Evolutionary conservation across 148 eudicot genomes (phyloP).

Genomic region (Mesembryanthemum crystallinum): DNA sequence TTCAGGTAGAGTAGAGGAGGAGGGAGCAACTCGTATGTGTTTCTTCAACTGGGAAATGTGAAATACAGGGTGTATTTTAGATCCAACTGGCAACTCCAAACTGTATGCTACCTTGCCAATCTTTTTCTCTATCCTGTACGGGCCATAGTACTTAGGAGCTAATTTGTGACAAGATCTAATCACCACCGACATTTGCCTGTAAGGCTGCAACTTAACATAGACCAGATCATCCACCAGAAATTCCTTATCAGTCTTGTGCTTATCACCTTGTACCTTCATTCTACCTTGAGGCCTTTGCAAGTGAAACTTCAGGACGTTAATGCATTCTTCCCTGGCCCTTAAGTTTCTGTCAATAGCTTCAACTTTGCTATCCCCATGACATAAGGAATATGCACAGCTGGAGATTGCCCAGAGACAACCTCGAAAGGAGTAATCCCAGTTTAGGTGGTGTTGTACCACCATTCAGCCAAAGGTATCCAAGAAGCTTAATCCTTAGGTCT

Average conservation of each 20-base stretch:
- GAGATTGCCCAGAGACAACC: too few relatives aligned
- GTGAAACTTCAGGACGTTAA: neutral
- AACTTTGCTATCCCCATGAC: neutral
- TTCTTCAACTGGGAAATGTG: neutral
- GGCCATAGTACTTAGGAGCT: too few relatives aligned
- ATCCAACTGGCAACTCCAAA: neutral
- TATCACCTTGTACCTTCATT: neutral
- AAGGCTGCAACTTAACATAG: neutral
- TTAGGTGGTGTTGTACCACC: neutral
- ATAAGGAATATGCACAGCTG: neutral
- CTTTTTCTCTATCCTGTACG: neutral
- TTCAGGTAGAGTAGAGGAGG: neutral
- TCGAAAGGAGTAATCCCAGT: too few relatives aligned
- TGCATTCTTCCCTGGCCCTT: neutral
- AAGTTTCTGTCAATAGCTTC: neutral
- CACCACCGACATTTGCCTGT: too few relatives aligned
- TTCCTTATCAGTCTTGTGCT: neutral
- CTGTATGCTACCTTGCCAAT: neutral
- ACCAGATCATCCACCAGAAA: neutral
- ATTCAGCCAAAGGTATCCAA: conserved; percentile 1
- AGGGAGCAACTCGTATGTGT: neutral
- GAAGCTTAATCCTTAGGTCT: neutral
- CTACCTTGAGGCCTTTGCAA: neutral
- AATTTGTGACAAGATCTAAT: too few relatives aligned
- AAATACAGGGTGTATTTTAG: neutral